phyloP scores from a whole-genome alignment of 2,329 filamentous ascomycete genomes.

The Pestalotiopsis sp. region DNA sequence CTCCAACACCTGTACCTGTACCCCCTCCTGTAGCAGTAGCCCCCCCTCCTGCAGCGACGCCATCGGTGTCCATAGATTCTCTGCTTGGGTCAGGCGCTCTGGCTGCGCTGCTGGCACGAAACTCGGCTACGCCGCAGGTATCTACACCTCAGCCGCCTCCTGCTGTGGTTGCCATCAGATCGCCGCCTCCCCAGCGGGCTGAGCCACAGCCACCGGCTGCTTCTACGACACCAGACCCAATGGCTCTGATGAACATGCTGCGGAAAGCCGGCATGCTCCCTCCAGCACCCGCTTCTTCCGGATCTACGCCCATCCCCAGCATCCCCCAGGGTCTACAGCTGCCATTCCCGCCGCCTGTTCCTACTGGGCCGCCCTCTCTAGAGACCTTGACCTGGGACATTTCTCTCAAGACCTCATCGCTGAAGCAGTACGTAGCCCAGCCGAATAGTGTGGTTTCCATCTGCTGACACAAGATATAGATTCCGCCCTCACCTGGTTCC shows the following conservation, averaged over 20 bases:
- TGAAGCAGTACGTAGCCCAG: conserved; percentile 68
- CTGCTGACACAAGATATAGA: conserved; percentile 41
- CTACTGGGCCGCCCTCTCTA: conserved; percentile 28
- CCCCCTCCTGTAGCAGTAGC: conserved; percentile 38
- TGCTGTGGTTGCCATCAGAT: conserved; percentile 45
- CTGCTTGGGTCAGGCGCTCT: conserved; percentile 63
- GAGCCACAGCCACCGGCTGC: conserved; percentile 41
- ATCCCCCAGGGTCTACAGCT: conserved; percentile 34
- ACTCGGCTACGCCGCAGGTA: conserved; percentile 51
- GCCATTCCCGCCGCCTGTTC: conserved; percentile 41
- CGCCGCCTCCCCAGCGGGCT: conserved; percentile 48
- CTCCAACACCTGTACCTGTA: conserved; percentile 40
- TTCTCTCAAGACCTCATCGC: conserved; percentile 65
- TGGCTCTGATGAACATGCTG: conserved; percentile 68
- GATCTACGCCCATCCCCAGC: conserved; percentile 37
- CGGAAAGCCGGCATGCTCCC: conserved; percentile 69
- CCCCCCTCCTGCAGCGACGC: conserved; percentile 34
- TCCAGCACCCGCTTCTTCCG: conserved; percentile 31
- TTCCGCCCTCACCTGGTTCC: conserved; percentile 75
- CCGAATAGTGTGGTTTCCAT: conserved; percentile 18
- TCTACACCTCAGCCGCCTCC: conserved; percentile 47
- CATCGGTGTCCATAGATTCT: conserved; percentile 56
- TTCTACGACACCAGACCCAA: conserved; percentile 46
- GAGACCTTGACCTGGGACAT: conserved; percentile 48
- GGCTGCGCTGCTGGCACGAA: conserved; percentile 59